A percentile compares a stretch with the other conserved stretches of the same genome.
These are phyloP conservation scores for Naganishia albida DNA, from an alignment of 1,284 basidiomycete genomes.

Conservation along the genomic window DNA sequence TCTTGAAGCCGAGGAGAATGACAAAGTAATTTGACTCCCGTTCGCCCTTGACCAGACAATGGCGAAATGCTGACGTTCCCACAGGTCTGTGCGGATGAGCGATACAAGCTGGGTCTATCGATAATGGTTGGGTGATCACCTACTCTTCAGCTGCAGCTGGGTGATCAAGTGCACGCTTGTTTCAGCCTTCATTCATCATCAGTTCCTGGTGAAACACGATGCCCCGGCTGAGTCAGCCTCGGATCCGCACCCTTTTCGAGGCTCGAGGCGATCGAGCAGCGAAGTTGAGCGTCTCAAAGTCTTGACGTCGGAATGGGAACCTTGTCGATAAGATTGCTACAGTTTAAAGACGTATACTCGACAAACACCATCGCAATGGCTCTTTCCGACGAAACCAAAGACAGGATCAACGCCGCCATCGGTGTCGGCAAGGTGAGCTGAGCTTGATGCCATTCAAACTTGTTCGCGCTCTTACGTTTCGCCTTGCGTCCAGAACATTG, in stretches of 20 bases:
- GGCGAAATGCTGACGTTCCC: too few species aligned
- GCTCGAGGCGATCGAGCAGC: conserved; percentile 14
- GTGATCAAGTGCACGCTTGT: neutral
- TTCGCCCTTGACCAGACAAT: too few species aligned
- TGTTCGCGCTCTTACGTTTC: conserved; percentile 26
- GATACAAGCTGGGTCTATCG: too few species aligned
- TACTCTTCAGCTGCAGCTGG: neutral
- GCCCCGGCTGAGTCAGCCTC: conserved; percentile 2
- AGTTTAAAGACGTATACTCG: neutral
- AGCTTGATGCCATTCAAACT: conserved; percentile 33
- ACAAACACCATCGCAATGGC: conserved; percentile 42
- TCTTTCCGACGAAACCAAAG: conserved; percentile 55
- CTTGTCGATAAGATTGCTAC: neutral
- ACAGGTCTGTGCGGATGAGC: too few species aligned
- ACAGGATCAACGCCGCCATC: conserved; percentile 52
- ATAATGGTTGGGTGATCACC: conserved; percentile 7
- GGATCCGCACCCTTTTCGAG: conserved; percentile 17
- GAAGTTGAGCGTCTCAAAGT: neutral
- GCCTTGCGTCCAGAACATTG: conserved; percentile 63
- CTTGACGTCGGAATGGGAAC: neutral
- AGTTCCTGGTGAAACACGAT: neutral
- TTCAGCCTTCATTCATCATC: conserved; percentile 9
- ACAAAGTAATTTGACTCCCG: too few species aligned
- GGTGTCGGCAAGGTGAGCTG: conserved; percentile 49
- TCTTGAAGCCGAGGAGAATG: neutral